Percentiles rank a stretch among this genome's conserved stretches.
These are phyloP conservation scores for Sporothrix mexicana DNA, from an alignment of 2,329 filamentous ascomycete species.

Conservation along the genomic window DNA sequence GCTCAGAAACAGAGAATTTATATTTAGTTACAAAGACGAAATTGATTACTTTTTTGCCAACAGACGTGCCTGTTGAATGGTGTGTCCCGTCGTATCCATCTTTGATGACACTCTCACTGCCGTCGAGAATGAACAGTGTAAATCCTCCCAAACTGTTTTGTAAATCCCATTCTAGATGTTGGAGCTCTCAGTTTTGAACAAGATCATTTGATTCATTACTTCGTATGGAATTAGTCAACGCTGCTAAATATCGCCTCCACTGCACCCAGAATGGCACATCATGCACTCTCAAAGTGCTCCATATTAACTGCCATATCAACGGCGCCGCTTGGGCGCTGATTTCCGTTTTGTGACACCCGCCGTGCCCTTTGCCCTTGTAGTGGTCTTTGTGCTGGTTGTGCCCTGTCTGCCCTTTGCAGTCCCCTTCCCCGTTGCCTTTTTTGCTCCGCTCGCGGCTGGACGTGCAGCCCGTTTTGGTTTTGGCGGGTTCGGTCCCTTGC, in stretches of 20 bases:
- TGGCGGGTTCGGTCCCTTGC: background rate
- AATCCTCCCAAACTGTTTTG: too few relatives aligned
- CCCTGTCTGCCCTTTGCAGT: background rate
- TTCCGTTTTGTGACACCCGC: background rate
- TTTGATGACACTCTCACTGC: too few relatives aligned
- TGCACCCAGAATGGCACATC: too few relatives aligned
- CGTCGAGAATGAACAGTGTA: too few relatives aligned
- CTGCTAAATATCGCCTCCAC: background rate
- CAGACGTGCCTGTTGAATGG: too few relatives aligned
- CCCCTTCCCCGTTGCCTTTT: background rate
- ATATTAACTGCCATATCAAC: background rate
- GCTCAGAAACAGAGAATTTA: too few relatives aligned
- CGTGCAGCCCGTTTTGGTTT: background rate
- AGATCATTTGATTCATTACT: background rate
- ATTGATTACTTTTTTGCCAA: too few relatives aligned
- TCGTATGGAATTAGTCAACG: background rate
- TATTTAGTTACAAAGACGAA: too few relatives aligned
- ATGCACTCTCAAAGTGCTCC: too few relatives aligned
- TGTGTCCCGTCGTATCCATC: too few relatives aligned
- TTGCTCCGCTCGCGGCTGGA: background rate
- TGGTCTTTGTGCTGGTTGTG: too few relatives aligned
- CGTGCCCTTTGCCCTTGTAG: background rate
- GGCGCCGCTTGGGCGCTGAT: background rate
- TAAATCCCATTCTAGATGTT: too few relatives aligned
- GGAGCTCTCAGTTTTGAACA: background rate